phyloP scores from a whole-genome alignment of 2,329 filamentous ascomycete genomes.

The Balansia obtecta region DNA sequence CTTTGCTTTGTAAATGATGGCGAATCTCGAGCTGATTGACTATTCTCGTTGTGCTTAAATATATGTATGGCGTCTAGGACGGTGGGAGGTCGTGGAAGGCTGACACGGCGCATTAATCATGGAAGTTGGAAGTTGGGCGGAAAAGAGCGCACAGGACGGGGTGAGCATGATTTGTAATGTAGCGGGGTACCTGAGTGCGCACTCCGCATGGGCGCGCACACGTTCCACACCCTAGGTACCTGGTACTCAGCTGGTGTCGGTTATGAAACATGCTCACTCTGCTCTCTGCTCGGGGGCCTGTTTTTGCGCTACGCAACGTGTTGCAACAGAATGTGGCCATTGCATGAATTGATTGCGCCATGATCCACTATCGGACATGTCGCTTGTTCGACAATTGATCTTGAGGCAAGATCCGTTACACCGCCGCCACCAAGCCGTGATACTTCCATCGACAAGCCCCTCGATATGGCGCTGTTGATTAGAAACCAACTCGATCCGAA shows the following conservation, averaged over 20 bases:
- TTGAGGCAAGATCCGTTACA: too few species aligned
- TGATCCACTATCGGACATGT: neutral
- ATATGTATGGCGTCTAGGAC: neutral
- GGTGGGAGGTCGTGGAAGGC: neutral
- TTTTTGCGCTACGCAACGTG: neutral
- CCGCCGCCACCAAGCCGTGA: too few species aligned
- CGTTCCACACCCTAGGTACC: too few species aligned
- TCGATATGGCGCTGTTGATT: neutral
- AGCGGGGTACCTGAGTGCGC: neutral
- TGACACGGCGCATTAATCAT: neutral
- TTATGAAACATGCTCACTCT: neutral
- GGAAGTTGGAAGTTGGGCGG: neutral
- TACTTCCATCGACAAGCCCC: too few species aligned
- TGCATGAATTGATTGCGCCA: neutral
- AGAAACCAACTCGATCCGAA: neutral
- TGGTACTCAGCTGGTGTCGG: too few species aligned
- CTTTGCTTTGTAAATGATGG: neutral
- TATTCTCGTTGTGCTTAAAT: neutral
- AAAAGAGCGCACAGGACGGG: constrained; percentile 4
- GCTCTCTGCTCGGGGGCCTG: too few species aligned
- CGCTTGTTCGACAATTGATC: too few species aligned
- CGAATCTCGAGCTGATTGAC: too few species aligned
- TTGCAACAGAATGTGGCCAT: neutral
- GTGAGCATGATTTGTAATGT: neutral
- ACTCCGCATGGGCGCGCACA: too few species aligned